phyloP scores from a whole-genome alignment of 495 filamentous ascomycete genomes.

The Geopyxis carbonaria region DNA sequence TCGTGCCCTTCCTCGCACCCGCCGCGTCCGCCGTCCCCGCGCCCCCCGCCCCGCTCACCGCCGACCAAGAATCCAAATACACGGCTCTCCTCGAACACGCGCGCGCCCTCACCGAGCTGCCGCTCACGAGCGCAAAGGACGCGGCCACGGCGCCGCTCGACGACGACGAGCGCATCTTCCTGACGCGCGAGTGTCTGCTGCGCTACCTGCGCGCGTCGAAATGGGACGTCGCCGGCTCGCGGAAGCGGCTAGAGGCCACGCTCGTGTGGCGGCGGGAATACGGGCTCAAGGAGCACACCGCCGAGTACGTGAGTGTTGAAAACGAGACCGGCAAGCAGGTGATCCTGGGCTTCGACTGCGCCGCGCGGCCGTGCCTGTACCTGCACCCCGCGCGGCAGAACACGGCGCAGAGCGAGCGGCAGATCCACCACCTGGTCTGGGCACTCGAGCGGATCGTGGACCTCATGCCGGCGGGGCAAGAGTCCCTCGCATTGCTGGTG shows the following conservation, averaged over 20 bases:
- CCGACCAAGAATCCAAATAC: constrained; percentile 75
- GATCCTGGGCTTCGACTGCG: constrained; percentile 69
- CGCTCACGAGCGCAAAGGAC: constrained; percentile 22
- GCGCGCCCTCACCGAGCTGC: constrained; percentile 15
- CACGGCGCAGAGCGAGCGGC: constrained; percentile 70
- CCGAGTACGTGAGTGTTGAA: constrained; percentile 73
- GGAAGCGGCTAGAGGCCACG: constrained; percentile 59
- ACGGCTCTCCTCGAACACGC: constrained; percentile 29
- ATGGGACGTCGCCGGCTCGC: constrained; percentile 63
- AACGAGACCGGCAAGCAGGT: constrained; percentile 95
- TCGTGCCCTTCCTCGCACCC: constrained; percentile 50
- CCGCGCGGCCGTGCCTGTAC: constrained; percentile 71
- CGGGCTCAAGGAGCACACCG: constrained; percentile 47
- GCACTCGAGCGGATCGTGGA: constrained; percentile 87
- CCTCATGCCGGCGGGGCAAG: constrained; percentile 68
- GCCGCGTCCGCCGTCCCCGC: constrained; percentile 37
- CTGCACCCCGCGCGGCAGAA: constrained; percentile 80
- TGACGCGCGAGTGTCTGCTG: constrained; percentile 79
- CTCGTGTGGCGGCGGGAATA: constrained; percentile 83
- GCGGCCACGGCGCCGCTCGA: constrained; percentile 48
- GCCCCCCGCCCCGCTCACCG: constrained; percentile 38
- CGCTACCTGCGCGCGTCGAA: constrained; percentile 88
- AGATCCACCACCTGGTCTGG: constrained; percentile 85
- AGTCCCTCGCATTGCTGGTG: constrained; percentile 68
- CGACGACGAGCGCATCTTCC: constrained; percentile 70